Conservation (phyloP, 2,329 filamentous ascomycete species). For the Sphaerostilbella broomeana region DNA sequence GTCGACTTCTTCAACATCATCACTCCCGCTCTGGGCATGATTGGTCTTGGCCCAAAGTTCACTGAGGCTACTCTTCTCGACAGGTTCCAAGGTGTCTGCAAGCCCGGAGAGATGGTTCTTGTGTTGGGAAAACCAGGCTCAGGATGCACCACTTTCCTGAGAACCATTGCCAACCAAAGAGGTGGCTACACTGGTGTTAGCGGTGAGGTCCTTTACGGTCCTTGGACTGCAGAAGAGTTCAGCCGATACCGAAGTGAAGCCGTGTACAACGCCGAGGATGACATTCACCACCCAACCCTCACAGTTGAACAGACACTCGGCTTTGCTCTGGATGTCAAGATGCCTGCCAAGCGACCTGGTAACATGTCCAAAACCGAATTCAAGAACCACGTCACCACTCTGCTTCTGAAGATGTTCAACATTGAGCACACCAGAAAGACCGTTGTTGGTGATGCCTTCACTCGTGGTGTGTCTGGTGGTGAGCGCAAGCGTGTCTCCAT, state of each 20-base stretch:
- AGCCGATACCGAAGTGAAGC: constrained; percentile 72
- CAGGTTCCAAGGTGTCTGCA: constrained; percentile 62
- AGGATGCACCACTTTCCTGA: constrained; percentile 64
- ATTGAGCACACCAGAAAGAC: constrained; percentile 85
- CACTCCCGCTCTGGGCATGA: constrained; percentile 54
- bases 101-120: constrained; percentile 82
- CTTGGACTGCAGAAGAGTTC: constrained; percentile 65
- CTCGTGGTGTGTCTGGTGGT: constrained; percentile 73
- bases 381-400: constrained; percentile 66
- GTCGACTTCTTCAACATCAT: constrained; percentile 70
- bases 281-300: constrained; percentile 76
- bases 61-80: constrained; percentile 67
- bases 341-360: constrained; percentile 69
- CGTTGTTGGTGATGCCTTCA: constrained; percentile 74
- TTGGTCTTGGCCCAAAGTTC: constrained; percentile 62
- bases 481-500: constrained; percentile 78
- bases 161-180: constrained; percentile 60
- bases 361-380: constrained; percentile 68
- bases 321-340: constrained; percentile 80
- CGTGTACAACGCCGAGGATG: constrained; percentile 74
- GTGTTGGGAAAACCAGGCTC: constrained; percentile 73
- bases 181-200: constrained; percentile 47
- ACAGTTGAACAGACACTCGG: constrained; percentile 82
- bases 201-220: constrained; percentile 72
- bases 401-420: constrained; percentile 85